Percentiles rank a stretch among this genome's conserved stretches.
Evolutionary conservation across 2,329 filamentous ascomycete species (phyloP).

Genomic region (Iodosphaeria phyllophila): DNA sequence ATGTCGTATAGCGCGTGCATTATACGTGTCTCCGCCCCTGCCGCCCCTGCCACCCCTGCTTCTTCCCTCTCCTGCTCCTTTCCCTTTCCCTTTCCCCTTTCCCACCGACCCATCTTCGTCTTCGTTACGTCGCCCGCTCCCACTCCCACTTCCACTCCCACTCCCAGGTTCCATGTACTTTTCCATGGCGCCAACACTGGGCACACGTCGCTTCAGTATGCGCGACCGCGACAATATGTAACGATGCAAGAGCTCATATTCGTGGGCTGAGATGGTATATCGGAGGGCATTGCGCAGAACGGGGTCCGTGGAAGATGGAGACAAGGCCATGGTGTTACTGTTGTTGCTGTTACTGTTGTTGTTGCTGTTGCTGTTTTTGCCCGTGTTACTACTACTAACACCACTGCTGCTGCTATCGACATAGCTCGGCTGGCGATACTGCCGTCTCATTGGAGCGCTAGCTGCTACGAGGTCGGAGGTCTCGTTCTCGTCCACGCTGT

Average conservation of each 20-base stretch:
- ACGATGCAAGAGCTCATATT: slow-evolving; percentile 72
- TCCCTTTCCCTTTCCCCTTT: slow-evolving; percentile 14
- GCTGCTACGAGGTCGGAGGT: too few species aligned
- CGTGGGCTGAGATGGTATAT: slow-evolving; percentile 68
- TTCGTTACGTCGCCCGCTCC: too few species aligned
- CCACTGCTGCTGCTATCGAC: too few species aligned
- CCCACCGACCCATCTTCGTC: slow-evolving; percentile 4
- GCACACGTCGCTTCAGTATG: slow-evolving; percentile 32
- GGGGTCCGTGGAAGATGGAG: slow-evolving; percentile 37
- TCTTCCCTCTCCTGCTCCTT: slow-evolving; percentile 11
- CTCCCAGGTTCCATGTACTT: slow-evolving; percentile 33
- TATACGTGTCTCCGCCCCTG: slow-evolving; percentile 40
- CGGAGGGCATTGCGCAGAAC: slow-evolving; percentile 71
- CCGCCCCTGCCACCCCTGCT: slow-evolving; percentile 5
- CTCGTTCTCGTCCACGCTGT: too few species aligned
- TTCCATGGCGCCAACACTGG: slow-evolving; percentile 35
- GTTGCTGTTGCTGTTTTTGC: too few species aligned
- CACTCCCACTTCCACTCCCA: too few species aligned
- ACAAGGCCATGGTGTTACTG: too few species aligned
- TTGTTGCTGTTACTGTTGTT: too few species aligned
- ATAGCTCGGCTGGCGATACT: too few species aligned
- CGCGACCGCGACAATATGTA: slow-evolving; percentile 61
- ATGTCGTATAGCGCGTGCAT: slow-evolving; percentile 50
- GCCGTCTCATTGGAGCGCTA: too few species aligned
- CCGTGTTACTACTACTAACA: too few species aligned